These are phyloP conservation scores for Bipolaris victoriae DNA, from an alignment of 2,329 filamentous ascomycete species.

Conservation along the genomic window DNA sequence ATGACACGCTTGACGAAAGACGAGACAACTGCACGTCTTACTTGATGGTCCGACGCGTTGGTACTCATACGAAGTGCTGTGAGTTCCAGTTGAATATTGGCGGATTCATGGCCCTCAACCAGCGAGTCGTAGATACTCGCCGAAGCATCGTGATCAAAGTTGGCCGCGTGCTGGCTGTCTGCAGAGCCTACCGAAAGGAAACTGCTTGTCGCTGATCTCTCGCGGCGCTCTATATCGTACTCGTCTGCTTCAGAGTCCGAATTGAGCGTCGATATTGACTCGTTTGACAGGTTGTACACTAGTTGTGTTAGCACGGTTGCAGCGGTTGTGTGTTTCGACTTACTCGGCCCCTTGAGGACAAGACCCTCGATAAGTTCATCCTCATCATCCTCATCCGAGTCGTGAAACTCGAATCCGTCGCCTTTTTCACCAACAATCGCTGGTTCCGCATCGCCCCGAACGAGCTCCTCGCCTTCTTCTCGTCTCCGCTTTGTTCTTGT, in stretches of 20 bases:
- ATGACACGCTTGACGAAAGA: constrained; percentile 83
- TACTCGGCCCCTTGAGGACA: constrained; percentile 43
- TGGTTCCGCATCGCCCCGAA: constrained; percentile 52
- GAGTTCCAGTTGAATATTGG: constrained; percentile 92
- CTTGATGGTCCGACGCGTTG: constrained; percentile 87
- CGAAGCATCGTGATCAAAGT: constrained; percentile 88
- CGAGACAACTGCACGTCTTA: constrained; percentile 83
- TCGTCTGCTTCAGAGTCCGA: constrained; percentile 56
- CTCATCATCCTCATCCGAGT: constrained; percentile 67
- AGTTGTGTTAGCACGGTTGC: constrained; percentile 22
- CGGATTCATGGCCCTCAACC: constrained; percentile 70
- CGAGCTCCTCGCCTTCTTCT: constrained; percentile 51
- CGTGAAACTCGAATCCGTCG: constrained; percentile 64
- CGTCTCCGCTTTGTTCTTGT: constrained; percentile 55
- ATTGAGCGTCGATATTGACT: constrained; percentile 69
- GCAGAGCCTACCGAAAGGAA: constrained; percentile 76
- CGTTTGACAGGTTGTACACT: constrained; percentile 61
- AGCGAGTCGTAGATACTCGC: constrained; percentile 86
- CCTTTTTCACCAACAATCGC: constrained; percentile 64
- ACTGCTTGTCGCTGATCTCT: constrained; percentile 69
- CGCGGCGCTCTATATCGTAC: constrained; percentile 53
- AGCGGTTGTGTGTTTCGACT: constrained; percentile 11
- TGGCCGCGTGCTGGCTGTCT: constrained; percentile 58
- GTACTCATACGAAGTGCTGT: constrained; percentile 90
- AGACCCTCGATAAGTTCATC: constrained; percentile 59